Conservation (phyloP, 2,329 filamentous ascomycete genomes). For the Rhynchosporium agropyri region DNA sequence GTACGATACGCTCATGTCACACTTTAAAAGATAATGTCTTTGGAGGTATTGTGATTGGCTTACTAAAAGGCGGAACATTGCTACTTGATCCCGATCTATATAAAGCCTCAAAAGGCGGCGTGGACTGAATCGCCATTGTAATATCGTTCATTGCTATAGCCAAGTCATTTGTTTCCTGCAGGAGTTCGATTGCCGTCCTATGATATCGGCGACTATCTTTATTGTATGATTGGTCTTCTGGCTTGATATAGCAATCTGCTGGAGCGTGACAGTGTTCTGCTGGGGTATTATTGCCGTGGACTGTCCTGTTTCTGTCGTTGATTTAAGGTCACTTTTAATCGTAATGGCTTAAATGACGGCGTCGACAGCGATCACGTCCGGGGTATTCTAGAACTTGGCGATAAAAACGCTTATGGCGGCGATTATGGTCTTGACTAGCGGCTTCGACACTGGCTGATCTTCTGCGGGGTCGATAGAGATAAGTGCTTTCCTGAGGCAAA, state of each 20-base stretch:
- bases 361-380: too few relatives aligned
- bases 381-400: too few relatives aligned
- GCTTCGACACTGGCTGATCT: too few relatives aligned
- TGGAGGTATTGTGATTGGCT: constrained; percentile 30
- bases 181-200: constrained; percentile 17
- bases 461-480: too few relatives aligned
- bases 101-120: constrained; percentile 5
- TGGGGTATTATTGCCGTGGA: constrained; percentile 18
- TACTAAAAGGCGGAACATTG: constrained; percentile 23
- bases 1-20: constrained; percentile 32
- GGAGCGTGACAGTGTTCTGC: constrained; percentile 14
- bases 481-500: too few relatives aligned
- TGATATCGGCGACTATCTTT: constrained; percentile 13
- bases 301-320: constrained; percentile 13
- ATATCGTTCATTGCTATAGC: constrained; percentile 13
- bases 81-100: constrained; percentile 7
- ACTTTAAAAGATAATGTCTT: constrained; percentile 25
- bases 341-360: too few relatives aligned
- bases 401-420: too few relatives aligned
- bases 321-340: constrained; percentile 1
- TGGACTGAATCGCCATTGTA: constrained; percentile 6
- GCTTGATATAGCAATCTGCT: constrained; percentile 17
- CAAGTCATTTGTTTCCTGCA: constrained; percentile 19
- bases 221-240: constrained; percentile 19
- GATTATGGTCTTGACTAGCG: too few relatives aligned